Evolutionary conservation across 2,329 filamentous ascomycete species (phyloP).

Genomic region (Monosporascus sp.): DNA sequence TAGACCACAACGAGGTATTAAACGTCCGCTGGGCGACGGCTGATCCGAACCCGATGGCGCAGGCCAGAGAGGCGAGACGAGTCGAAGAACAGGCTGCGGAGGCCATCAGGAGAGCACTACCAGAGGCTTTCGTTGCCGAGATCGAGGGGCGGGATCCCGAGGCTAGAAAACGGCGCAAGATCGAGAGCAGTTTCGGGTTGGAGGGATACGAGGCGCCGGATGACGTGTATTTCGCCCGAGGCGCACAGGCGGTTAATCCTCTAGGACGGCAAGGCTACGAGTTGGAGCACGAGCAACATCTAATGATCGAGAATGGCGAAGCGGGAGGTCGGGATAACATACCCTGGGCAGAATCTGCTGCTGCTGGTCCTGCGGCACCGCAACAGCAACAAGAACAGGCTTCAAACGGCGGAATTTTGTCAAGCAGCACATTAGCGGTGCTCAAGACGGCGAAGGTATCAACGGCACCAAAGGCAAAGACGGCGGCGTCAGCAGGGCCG

Average conservation of each 20-base stretch:
- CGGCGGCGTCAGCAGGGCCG: slow-evolving; percentile 55
- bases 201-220: slow-evolving; percentile 92
- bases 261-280: slow-evolving; percentile 54
- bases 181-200: slow-evolving; percentile 83
- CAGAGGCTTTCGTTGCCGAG: slow-evolving; percentile 86
- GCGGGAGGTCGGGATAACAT: slow-evolving; percentile 34
- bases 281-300: slow-evolving; percentile 54
- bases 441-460: slow-evolving; percentile 55
- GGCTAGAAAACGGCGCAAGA: slow-evolving; percentile 79
- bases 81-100: slow-evolving; percentile 97
- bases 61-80: slow-evolving; percentile 80
- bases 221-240: slow-evolving; percentile 84
- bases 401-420: slow-evolving; percentile 63
- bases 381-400: slow-evolving; percentile 29
- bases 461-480: slow-evolving; percentile 49
- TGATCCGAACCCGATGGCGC: slow-evolving; percentile 91
- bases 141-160: slow-evolving; percentile 88
- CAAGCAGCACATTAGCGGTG: slow-evolving; percentile 73
- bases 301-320: slow-evolving; percentile 54
- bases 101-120: slow-evolving; percentile 80
- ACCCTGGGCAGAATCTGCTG: slow-evolving; percentile 2
- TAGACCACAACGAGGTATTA: slow-evolving; percentile 87
- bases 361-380: slow-evolving; percentile 33
- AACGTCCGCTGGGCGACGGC: slow-evolving; percentile 97
- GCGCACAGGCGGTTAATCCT: slow-evolving; percentile 61